These are phyloP conservation scores for Arthrocladium fulminans DNA, from an alignment of 2,329 filamentous ascomycete genomes.

Conservation along the genomic window DNA sequence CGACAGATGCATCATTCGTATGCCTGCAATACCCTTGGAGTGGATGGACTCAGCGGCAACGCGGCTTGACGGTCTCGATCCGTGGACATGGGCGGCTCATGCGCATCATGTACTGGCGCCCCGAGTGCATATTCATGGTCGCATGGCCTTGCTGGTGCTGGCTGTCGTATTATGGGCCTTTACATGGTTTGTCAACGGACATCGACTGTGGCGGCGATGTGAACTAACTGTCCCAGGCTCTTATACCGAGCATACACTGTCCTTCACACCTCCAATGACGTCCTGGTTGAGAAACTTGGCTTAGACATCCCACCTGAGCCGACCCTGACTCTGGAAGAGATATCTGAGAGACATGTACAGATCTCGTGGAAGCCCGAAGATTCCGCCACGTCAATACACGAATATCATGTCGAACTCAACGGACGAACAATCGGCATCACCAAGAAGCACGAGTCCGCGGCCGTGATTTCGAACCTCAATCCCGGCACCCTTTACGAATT, in stretches of 20 bases:
- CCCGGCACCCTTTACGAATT: slow-evolving; percentile 89
- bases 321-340: slow-evolving; percentile 80
- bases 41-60: slow-evolving; percentile 30
- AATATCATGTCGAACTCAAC: slow-evolving; percentile 88
- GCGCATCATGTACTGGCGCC: slow-evolving; percentile 39
- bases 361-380: slow-evolving; percentile 81
- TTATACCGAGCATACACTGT: slow-evolving; percentile 80
- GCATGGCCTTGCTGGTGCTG: slow-evolving; percentile 42
- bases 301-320: slow-evolving; percentile 88
- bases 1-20: slow-evolving; percentile 10
- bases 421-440: slow-evolving; percentile 82
- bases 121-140: slow-evolving; percentile 39
- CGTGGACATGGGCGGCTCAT: slow-evolving; percentile 37
- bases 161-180: slow-evolving; percentile 41
- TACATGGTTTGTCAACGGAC: slow-evolving; percentile 34
- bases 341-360: slow-evolving; percentile 76
- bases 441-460: slow-evolving; percentile 70
- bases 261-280: slow-evolving; percentile 79
- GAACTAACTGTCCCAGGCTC: slow-evolving; percentile 49
- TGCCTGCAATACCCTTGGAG: slow-evolving; percentile 20
- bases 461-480: slow-evolving; percentile 78
- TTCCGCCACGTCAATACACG: slow-evolving; percentile 60
- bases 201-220: neutral
- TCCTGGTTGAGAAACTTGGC: slow-evolving; percentile 82
- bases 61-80: slow-evolving; percentile 33